These are phyloP conservation scores for Epithemia pelagica DNA, from an alignment of 108 stramenopile genomes.

Conservation along the genomic window DNA sequence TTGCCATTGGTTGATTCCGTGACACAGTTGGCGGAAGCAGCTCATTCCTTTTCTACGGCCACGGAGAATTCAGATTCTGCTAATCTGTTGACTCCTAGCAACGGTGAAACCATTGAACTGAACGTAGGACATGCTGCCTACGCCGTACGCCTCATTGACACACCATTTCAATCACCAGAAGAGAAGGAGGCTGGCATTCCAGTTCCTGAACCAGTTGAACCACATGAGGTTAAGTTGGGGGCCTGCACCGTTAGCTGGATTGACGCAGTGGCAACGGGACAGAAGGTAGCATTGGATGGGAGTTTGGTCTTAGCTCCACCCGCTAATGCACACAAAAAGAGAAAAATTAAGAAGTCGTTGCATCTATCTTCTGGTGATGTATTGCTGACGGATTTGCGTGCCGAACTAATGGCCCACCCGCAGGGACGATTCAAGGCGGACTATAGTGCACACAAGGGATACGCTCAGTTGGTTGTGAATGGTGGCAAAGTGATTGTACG, in stretches of 20 bases:
- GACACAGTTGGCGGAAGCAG: constrained; percentile 51
- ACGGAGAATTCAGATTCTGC: neutral
- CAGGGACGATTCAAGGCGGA: constrained; percentile 80
- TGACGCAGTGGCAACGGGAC: constrained; percentile 77
- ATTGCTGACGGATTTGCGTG: constrained; percentile 78
- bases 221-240: constrained; percentile 70
- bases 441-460: constrained; percentile 64
- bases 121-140: constrained; percentile 81
- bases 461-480: constrained; percentile 75
- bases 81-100: constrained; percentile 35
- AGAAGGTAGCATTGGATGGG: constrained; percentile 79
- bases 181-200: constrained; percentile 41
- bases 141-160: constrained; percentile 67
- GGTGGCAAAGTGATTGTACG: constrained; percentile 60
- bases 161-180: constrained; percentile 64
- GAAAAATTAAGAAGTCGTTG: constrained; percentile 17
- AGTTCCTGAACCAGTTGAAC: constrained; percentile 48
- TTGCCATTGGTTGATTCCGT: constrained; percentile 34
- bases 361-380: constrained; percentile 83
- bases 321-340: neutral
- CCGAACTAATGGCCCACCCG: constrained; percentile 59
- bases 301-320: constrained; percentile 78
- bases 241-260: constrained; percentile 79
- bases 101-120: constrained; percentile 61
- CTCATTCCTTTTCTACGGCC: constrained; percentile 24